A percentile compares a stretch with the other conserved stretches of the same genome.
These are phyloP conservation scores for Helotiales sp. DNA, from an alignment of 2,329 filamentous ascomycete species.

Conservation along the genomic window DNA sequence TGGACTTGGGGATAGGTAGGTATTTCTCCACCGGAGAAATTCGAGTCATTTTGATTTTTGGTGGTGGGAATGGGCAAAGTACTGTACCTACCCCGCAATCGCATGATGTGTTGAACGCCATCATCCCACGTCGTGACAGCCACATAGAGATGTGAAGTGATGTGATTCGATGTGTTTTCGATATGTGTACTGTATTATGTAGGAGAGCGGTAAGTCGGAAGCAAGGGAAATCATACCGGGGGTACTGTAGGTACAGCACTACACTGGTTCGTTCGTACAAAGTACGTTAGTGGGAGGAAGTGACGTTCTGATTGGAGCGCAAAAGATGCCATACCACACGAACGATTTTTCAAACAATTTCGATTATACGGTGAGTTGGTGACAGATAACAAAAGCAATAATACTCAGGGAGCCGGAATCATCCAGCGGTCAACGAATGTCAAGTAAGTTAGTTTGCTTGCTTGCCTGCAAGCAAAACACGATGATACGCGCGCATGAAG, in stretches of 20 bases:
- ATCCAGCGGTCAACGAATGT: not conserved
- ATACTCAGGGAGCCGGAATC: not conserved
- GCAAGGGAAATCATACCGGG: slow-evolving; percentile 5
- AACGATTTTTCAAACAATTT: too few relatives aligned
- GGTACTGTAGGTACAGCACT: too few relatives aligned
- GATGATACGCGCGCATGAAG: not conserved
- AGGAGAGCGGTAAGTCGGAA: slow-evolving; percentile 7
- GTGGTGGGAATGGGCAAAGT: too few relatives aligned
- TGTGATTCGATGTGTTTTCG: not conserved
- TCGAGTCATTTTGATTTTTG: not conserved
- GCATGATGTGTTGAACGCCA: not conserved
- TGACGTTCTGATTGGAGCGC: slow-evolving; percentile 4
- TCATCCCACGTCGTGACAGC: not conserved
- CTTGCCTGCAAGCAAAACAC: not conserved
- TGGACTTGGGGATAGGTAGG: too few relatives aligned
- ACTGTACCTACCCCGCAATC: slow-evolving; percentile 10
- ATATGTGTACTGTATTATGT: not conserved
- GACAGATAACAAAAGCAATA: not conserved
- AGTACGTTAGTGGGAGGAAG: not conserved
- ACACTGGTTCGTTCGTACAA: too few relatives aligned
- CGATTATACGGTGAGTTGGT: too few relatives aligned
- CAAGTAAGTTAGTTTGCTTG: too few relatives aligned
- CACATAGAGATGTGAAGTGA: not conserved
- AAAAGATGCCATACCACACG: not conserved
- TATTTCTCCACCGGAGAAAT: not conserved